Base-by-base conservation (phyloP, 2,329 filamentous ascomycete species). In the Calonectria multiphialidica region DNA sequence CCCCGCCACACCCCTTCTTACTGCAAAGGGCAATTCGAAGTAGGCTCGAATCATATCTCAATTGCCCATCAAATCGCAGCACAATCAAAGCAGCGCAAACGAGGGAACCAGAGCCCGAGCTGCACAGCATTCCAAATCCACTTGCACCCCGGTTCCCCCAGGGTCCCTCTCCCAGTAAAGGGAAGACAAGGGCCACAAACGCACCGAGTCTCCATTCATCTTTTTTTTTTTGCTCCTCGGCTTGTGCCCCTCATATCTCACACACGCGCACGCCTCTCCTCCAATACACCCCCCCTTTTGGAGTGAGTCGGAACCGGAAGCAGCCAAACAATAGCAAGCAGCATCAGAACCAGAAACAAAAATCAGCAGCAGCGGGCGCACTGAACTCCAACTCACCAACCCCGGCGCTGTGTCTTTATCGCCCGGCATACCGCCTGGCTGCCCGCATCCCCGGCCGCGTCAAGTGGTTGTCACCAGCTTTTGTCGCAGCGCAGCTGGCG, bases 71-170 rank as follows among this genome's bases (percentile, higher is more conserved):
- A 62, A 62, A 59, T 59, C 53, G 35, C 28, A 28, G 33, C 40
- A 42, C 63, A 62, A 55, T 55, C 63, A 75, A 68, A 66, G 50
- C 44, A 75, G 40, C 72, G 65, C 57, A 57, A 64, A 71, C 23
- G 37, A 68, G 70, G 70, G 44, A 70, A 72, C 53, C 66, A 70
- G 21, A 33, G 50, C 25, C 49, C 70, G 62, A 70, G 64, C 71
- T 74, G 66, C 72, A 74, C 55, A 66, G 66, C 72, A 71, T 73
- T 71, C 47, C 40, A 65, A 70, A 70, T 71, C 72, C 72, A 73
- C 71, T 77, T 75, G 67, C 66, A 72, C 76, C 76, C 76, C 70
- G 66, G 76, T 72, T 77, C 76, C 75, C 76, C 76, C 77, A 74
- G 74, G 57, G 59, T 65, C 49, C 44, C 68, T 45, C 53, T 35